A percentile compares a stretch with the other conserved stretches of the same genome.
phyloP scores from a whole-genome alignment of 805 yeast genomes.

The Yarrowia yakushimensis region DNA sequence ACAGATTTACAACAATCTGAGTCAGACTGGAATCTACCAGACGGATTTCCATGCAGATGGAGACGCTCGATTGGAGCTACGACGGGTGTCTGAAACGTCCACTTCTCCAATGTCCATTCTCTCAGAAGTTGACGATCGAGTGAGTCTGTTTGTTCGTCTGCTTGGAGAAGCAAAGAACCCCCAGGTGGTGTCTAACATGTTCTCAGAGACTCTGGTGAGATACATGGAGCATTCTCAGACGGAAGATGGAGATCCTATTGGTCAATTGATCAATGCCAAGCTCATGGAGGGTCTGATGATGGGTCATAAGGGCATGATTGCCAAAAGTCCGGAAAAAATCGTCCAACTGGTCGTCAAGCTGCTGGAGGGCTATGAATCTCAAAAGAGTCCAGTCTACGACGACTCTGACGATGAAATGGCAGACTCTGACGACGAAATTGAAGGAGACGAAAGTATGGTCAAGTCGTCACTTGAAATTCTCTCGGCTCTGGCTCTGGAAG shows the following conservation, averaged over 20 bases:
- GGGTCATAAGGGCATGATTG: conserved; percentile 30
- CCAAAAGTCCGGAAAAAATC: neutral
- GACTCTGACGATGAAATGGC: conserved; percentile 27
- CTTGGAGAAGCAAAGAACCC: conserved; percentile 16
- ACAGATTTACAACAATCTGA: neutral
- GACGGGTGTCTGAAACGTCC: neutral
- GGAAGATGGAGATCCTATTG: neutral
- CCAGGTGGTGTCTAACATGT: conserved; percentile 1
- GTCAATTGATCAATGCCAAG: conserved; percentile 1
- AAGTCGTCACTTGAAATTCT: neutral
- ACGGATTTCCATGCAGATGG: conserved; percentile 8
- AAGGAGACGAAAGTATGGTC: conserved; percentile 26
- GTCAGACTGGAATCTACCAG: neutral
- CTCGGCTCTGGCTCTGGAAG: conserved; percentile 4
- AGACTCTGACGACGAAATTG: conserved; percentile 11
- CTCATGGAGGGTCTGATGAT: conserved; percentile 27
- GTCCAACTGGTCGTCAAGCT: conserved; percentile 32
- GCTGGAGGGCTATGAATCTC: conserved; percentile 30
- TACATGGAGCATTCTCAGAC: neutral
- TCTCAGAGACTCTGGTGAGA: neutral
- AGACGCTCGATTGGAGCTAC: neutral
- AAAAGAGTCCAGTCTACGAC: neutral
- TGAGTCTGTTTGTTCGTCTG: neutral
- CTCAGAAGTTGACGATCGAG: conserved; percentile 8
- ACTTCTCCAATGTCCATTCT: neutral